Base-by-base conservation (phyloP, 2,329 filamentous ascomycete genomes). In the Triangularia setosa region DNA sequence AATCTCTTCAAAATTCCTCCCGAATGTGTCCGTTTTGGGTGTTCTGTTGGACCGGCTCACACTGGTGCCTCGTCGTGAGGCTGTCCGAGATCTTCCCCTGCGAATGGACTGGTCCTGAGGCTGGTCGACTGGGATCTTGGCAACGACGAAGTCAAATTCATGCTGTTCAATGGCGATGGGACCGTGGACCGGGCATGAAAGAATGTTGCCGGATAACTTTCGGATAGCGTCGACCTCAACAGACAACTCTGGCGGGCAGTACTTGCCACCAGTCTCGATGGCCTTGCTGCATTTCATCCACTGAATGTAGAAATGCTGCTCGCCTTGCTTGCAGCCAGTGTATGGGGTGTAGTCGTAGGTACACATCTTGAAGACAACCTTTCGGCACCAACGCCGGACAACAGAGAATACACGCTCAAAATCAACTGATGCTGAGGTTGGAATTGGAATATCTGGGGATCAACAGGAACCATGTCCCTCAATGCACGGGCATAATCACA, bases 281-380 rank as follows among this genome's bases (percentile, higher is more conserved):
- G 70, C 70, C 14, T 64, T 66, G 53, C 59, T 62, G 66, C 70
- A 71, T 64, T 71, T 71, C 35, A 71, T 67, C 70, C 70, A 71
- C 30, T 71, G 70, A 60, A 71, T 66, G 60, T 66, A 71, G 62
- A 65, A 71, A 59, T 71, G 70, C 58, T 70, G 69, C 60, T 69
- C 48, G 16, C 65, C 66, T 14, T 62, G 63, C 8, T 33, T 44
- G 62, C 70, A 71, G 54, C 70, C 70, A 4, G 58, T 58, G 60
- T 71, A 71, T 9, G 70, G 69, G 9, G 70, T 71, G 63, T 69
- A 71, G 64, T 69, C 67, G 62, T 69, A 71, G 14, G 67, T 70
- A 64, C 70, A 71, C 70, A 70, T 71, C 23, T 65, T 65, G 65
- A 23, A 21, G 21, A 55, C 27, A 52, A 55, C 8, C 52, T 55